phyloP scores from a whole-genome alignment of 2,329 filamentous ascomycete genomes.

The Scopulariopsis brevicaulis region DNA sequence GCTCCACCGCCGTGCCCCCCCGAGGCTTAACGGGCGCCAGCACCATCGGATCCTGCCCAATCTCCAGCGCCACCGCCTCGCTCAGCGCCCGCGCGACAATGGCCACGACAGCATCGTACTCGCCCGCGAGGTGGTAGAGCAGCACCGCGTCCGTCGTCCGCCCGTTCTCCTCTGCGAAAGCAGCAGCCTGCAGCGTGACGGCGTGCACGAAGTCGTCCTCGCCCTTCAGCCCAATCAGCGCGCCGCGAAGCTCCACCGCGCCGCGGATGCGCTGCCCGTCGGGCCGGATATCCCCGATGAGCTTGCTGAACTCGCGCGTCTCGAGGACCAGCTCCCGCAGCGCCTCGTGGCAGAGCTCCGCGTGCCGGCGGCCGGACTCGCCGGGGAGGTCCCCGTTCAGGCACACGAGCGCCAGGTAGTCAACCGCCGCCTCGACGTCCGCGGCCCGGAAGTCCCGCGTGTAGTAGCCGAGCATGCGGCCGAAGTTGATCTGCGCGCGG shows the following conservation, averaged over 20 bases:
- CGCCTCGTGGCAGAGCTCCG: constrained; percentile 79
- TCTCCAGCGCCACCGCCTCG: constrained; percentile 75
- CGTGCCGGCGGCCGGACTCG: constrained; percentile 64
- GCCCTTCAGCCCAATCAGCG: constrained; percentile 67
- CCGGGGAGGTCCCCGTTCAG: constrained; percentile 76
- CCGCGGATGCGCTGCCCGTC: constrained; percentile 81
- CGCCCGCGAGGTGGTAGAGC: constrained; percentile 85
- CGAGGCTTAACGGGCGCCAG: constrained; percentile 68
- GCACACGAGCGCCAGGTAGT: constrained; percentile 86
- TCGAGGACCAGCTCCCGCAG: constrained; percentile 92
- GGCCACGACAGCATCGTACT: constrained; percentile 87
- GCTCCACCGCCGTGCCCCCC: constrained; percentile 20
- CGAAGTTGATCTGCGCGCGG: constrained; percentile 83
- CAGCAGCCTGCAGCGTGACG: constrained; percentile 88
- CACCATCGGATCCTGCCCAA: constrained; percentile 70
- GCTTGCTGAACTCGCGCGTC: constrained; percentile 85
- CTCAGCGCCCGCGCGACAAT: constrained; percentile 86
- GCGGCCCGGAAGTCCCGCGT: constrained; percentile 91
- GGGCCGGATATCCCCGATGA: constrained; percentile 81
- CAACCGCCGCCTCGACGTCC: constrained; percentile 78
- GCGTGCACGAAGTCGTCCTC: constrained; percentile 78
- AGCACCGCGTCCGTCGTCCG: constrained; percentile 88
- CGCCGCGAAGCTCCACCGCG: constrained; percentile 74
- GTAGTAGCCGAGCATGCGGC: constrained; percentile 86
- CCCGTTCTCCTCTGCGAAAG: constrained; percentile 88